Base-by-base conservation (phyloP, 73 alveolate species). In the Paramecium bursaria region DNA sequence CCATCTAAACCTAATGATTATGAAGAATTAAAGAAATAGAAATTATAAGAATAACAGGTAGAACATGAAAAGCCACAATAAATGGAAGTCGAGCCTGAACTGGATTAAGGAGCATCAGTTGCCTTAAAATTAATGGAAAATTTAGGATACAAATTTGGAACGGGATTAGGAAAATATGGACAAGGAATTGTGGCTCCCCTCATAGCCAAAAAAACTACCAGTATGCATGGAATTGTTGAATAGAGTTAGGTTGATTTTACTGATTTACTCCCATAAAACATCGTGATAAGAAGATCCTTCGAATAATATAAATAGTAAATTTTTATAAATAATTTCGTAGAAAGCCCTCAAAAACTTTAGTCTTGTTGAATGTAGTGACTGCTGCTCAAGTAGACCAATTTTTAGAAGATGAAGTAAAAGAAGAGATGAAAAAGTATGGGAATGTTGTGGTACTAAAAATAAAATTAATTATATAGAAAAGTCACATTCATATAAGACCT, bases 111-210 rank as follows among this genome's bases (percentile, higher is more conserved):
- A 30, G 76, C 17, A 27, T 57, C 31, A 7, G 76, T 48, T 25
- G 76, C 76, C 1, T 57, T 57, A 31, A 57, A 57, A 29, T 29
- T 57, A 50, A 57, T 57, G 76, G 76, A 57, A 44, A 57, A 57
- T 29, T 57, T 57, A 5, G 76, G 76, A 11, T 57, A 57, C 31
- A 57, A 57, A 14, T 57, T 57, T 57, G 76, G 76, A 10, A 25
- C 39, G 31, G 76, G 76, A 11, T 57, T 57, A 44, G 76, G 76
- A 26, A 57, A 57, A 27, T 57, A 57, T 21, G 31, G 31, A 29
- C 31, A 57, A 44, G 76, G 76, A 7, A 57, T 57, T 26, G 11
- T 25, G 49, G 31, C 29, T 26, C 76, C 76, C 29, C 17, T 57
- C 26, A 44, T 25, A 9, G 76, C 31, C 15, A 57, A 25, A 27